Percentiles rank a stretch among this genome's conserved stretches.
These are phyloP conservation scores for Zopfia rhizophila DNA, from an alignment of 2,329 filamentous ascomycete genomes.

Conservation along the genomic window DNA sequence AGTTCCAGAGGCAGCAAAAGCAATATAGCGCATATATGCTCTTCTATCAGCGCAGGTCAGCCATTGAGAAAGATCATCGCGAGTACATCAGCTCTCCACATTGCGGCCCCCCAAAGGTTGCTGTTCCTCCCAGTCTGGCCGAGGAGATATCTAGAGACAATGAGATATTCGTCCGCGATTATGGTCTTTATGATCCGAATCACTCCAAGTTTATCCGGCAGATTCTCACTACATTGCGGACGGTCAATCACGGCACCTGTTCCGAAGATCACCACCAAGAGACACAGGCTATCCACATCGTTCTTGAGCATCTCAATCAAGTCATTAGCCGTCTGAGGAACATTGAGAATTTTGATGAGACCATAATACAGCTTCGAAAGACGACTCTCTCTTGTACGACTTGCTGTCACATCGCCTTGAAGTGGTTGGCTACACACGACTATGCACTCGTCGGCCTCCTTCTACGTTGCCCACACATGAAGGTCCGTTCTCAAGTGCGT, in stretches of 20 bases:
- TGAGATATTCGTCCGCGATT: constrained; percentile 75
- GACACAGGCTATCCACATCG: constrained; percentile 63
- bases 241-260: constrained; percentile 61
- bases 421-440: constrained; percentile 68
- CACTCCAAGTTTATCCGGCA: constrained; percentile 74
- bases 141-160: constrained; percentile 77
- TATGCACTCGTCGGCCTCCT: constrained; percentile 72
- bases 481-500: constrained; percentile 40
- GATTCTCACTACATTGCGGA: constrained; percentile 68
- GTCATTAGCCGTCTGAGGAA: constrained; percentile 78
- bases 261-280: constrained; percentile 60
- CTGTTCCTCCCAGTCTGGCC: constrained; percentile 57
- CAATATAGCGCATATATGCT: constrained; percentile 89
- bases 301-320: constrained; percentile 77
- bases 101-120: constrained; percentile 58
- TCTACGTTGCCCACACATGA: constrained; percentile 39
- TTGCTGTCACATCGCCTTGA: constrained; percentile 69
- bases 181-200: constrained; percentile 79
- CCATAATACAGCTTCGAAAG: constrained; percentile 63
- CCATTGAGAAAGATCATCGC: constrained; percentile 59
- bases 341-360: constrained; percentile 68
- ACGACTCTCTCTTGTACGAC: constrained; percentile 62
- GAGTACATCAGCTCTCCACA: constrained; percentile 52
- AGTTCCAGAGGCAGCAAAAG: constrained; percentile 41
- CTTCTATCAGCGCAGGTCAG: constrained; percentile 87